Evolutionary conservation across 2,329 filamentous ascomycete genomes (phyloP), one percentile per base, ranked within the genome.

Genomic region (Colletotrichum salicis): DNA sequence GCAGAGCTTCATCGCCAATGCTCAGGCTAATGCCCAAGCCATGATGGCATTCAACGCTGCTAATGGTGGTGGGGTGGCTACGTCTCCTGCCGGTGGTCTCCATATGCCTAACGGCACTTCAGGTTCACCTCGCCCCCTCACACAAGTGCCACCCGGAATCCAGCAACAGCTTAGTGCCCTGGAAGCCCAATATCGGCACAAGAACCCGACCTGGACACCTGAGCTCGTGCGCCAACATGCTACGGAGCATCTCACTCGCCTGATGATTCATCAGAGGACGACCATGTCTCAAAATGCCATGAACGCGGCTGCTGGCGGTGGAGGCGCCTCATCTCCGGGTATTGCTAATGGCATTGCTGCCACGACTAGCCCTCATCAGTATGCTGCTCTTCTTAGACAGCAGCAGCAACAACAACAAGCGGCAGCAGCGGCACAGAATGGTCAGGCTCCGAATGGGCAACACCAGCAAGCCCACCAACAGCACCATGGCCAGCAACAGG

Each of bases 331-430:
- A 24, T 74, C 73, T 19, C 80, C 86, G 15, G 83, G 84, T 2
- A 83, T 88, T 64, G 82, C 86, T 19, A 88, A 85, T 62, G 84
- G 85, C 22, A 83, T 87, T 60, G 80, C 84, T 1, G 82, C 83
- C 22, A 86, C 86, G 0, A 83, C 84, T 1, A 88, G 86, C 68
- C 88, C 88, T 33, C 88, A 90, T 52, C 88, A 90, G 73, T 90
- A 90, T 76, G 88, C 88, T 1, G 88, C 89, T 67, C 80, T 90
- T 41, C 83, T 90, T 10, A 81, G 88, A 56, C 87, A 88, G 51
- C 88, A 90, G 75, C 88, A 90, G 73, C 86, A 89, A 72, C 82
- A 84, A 70, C 80, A 81, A 10, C 77, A 78, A 3, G 77, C 76
- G 8, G 72, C 82, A 71, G 81, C 81, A 12, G 79, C 79, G 11